A percentile compares a stretch with the other conserved stretches of the same genome.
Conservation (phyloP, 2,329 filamentous ascomycete species). For the Diaporthe citri region DNA sequence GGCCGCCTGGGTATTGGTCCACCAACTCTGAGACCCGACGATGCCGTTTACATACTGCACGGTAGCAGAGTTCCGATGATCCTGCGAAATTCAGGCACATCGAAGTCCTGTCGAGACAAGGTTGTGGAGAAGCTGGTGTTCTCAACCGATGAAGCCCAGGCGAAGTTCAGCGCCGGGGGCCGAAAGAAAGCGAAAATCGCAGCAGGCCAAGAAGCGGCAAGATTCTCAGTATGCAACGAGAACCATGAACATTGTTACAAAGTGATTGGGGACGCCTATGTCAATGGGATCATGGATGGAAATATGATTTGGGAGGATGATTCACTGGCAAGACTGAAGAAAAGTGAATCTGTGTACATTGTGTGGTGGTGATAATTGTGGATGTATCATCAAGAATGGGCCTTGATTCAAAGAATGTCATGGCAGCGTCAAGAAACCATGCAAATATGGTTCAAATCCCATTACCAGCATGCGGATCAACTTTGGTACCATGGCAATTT, state of each 20-base stretch:
- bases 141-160: neutral
- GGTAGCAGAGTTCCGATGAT: conserved; percentile 1
- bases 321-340: neutral
- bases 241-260: neutral
- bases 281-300: conserved; percentile 16
- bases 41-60: conserved; percentile 12
- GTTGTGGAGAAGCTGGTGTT: conserved; percentile 4
- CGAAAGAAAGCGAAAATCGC: neutral
- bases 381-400: neutral
- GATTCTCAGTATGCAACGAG: neutral
- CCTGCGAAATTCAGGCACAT: neutral
- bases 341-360: neutral
- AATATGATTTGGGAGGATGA: neutral
- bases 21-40: neutral
- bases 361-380: neutral
- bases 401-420: neutral
- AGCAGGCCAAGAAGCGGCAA: neutral
- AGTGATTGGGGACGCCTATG: conserved; percentile 14
- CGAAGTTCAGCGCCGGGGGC: neutral
- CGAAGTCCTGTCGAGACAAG: neutral
- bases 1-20: conserved; percentile 10
- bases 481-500: neutral
- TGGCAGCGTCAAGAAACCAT: too few species aligned
- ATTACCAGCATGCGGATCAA: too few species aligned
- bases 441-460: too few species aligned